Evolutionary conservation across 2,329 filamentous ascomycete species (phyloP), one percentile per base, ranked within the genome.

Genomic region (Grosmannia huntii): DNA sequence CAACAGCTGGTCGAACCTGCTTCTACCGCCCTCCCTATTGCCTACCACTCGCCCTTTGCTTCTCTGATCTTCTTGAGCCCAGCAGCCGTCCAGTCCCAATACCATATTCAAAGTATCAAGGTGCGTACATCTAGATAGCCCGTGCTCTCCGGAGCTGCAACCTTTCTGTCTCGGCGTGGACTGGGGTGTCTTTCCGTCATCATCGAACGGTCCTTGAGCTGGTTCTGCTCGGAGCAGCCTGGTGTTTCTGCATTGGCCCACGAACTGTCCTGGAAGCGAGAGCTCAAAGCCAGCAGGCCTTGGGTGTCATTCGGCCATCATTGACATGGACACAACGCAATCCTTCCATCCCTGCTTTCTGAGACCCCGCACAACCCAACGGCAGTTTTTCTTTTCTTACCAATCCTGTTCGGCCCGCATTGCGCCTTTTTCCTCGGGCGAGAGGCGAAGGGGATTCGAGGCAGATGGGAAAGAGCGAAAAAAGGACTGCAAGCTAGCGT

Each of bases 371-470:
- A 53, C n/a, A 3, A 23, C 12, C 21, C 21, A n/a, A 36, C 52
- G 14, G 31, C 52, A 53, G 31, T 19, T 19, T 36, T 25, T 33
- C 4, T 53, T 28, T 55, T 4, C 10, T 31, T 41, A 36, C 31
- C 25, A 50, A 27, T 12, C 33, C 11, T 23, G 33, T 23, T 21
- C 36, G 33, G 33, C 12, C 33, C 36, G 52, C 52, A 25, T n/a
- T 53, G 33, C 51, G 51, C 27, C 7, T 36, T 53, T 44, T n/a
- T 55, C 19, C 3, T 25, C 53, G 38, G 41, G 10, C 38, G 53
- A 48, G 36, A 6, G 53, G 38, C 36, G 36, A 25, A 56, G n/a
- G 61, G 57, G 60, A 60, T 61, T 33, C 31, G 65, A 48, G 33
- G n/a, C 23, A 33, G 38, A 27, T 12, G 44, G n/a, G 10, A 51